Evolutionary conservation across 495 filamentous ascomycete genomes (phyloP), one percentile per base, ranked within the genome.

Genomic region (Tirmania nivea): DNA sequence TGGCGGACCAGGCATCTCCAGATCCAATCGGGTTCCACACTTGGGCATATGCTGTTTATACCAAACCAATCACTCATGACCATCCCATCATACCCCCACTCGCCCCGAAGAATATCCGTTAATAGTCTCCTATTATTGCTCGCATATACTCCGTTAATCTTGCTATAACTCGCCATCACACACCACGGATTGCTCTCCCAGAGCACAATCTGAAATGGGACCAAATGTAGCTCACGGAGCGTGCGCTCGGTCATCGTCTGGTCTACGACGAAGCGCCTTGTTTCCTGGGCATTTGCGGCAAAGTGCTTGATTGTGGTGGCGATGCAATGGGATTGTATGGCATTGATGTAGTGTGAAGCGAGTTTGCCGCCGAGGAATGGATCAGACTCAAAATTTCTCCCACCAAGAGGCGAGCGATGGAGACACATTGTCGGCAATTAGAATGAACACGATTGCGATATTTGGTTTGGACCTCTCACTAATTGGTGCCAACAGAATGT

Each of bases 201-300:
- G 58, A 83, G 69, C 2, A 78, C 81, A 57, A 83, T 67, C 63
- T 84, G 79, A 63, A 86, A 87, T 0, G 83, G 79, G 63, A 82
- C 63, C 10, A 80, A 69, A 58, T 88, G 88, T 19, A 88, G 80
- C 67, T 90, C 84, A 19, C 83, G 75, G 61, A 88, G 61, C 14
- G 83, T 78, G 19, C 84, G 73, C 51, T 81, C 72, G 1, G 79
- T 79, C 16, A 87, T 67, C 49, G 80, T 76, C 47, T 73, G 76
- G 63, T 79, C 70, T 1, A 85, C 78, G 0, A 75, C 77, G 69
- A 81, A 75, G 0, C 84, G 69, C 65, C 78, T 75, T 54, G 82
- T 77, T 60, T 89, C 83, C 60, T 82, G 79, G 60, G 87, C 84
- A 63, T 87, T 89, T 57, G 76, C 79, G n/a, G 83, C 77, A 60